Evolutionary conservation across 768 basidiomycete genomes (phyloP), one percentile per base, ranked within the genome.

Genomic region (Glaciozyma martinii): DNA sequence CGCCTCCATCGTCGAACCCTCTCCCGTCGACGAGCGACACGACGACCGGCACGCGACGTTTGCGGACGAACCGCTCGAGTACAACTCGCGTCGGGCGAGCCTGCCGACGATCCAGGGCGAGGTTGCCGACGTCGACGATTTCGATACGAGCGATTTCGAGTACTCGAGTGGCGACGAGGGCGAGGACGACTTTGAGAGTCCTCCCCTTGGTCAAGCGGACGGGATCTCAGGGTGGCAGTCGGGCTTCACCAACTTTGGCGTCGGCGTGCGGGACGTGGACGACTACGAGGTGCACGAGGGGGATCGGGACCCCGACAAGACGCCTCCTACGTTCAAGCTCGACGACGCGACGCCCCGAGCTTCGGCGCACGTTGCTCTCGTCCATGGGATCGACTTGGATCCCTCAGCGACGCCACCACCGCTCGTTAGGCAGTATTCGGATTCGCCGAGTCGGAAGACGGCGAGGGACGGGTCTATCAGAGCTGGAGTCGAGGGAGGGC

Each of bases 191-290:
- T 65, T 70, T 27, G 62, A 53, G 44, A 60, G 62, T 19, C 23
- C 60, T 10, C 54, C 66, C 0, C 32, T 70, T 25, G 62, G 52
- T 7, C 18, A 40, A 5, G 65, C 42, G 16, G 61, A 66, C 55
- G 62, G 63, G n/a, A 46, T 70, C 18, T 70, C 68, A 2, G 68
- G 68, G 0, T 70, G 68, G 68, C 52, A 52, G 19, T 19, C 56
- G 12, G 50, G 29, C 21, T 66, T 70, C 42, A 61, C 49, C 61
- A 62, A 66, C 43, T 66, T 66, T 56, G 13, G 43, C 10, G 27
- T 70, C 23, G 56, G 55, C 2, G 37, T 40, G 37, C 37, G 37
- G 37, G 10, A n/a, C 4, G 55, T 27, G 21, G 30, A 49, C 6
- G 43, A 6, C 18, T 29, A 29, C 30, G 29, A 32, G 18, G 15